phyloP scores from a whole-genome alignment of 2,329 filamentous ascomycete genomes.

The Grosmannia serpens region DNA sequence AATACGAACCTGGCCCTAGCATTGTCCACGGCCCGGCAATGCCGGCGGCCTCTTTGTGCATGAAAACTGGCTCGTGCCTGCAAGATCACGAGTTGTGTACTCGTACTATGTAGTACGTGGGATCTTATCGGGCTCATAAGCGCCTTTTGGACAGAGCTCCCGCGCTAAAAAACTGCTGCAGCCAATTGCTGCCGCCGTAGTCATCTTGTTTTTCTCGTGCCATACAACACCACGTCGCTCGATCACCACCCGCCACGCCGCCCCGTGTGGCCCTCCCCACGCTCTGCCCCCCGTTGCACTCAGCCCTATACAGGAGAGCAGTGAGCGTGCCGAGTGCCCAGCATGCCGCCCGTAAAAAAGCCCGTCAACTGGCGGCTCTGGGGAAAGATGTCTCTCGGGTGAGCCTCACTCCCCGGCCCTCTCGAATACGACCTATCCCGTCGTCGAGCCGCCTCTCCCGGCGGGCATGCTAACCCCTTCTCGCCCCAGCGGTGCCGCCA shows the following conservation, averaged over 20 bases:
- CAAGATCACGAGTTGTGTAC: too few species aligned
- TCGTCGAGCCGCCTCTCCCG: background rate
- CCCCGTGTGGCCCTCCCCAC: background rate
- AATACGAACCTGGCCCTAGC: background rate
- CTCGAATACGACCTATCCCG: background rate
- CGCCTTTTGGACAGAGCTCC: too few species aligned
- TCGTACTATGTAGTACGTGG: too few species aligned
- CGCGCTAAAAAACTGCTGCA: background rate
- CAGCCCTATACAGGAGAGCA: background rate
- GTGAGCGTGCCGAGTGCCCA: too few species aligned
- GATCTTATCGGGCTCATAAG: too few species aligned
- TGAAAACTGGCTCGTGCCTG: too few species aligned
- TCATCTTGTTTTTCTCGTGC: background rate
- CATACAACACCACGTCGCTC: background rate
- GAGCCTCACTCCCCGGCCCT: conserved; percentile 22
- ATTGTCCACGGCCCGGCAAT: background rate
- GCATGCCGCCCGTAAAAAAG: conserved; percentile 19
- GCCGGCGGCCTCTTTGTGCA: background rate
- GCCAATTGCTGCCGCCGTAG: background rate
- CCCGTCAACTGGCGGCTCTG: conserved; percentile 44
- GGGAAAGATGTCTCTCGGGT: conserved; percentile 63
- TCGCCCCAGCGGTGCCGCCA: conserved; percentile 48
- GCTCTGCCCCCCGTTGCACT: background rate
- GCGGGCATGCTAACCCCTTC: conserved; percentile 7
- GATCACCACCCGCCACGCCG: background rate